phyloP scores from a whole-genome alignment of 768 basidiomycete species.

The Cubamyces sp. region DNA sequence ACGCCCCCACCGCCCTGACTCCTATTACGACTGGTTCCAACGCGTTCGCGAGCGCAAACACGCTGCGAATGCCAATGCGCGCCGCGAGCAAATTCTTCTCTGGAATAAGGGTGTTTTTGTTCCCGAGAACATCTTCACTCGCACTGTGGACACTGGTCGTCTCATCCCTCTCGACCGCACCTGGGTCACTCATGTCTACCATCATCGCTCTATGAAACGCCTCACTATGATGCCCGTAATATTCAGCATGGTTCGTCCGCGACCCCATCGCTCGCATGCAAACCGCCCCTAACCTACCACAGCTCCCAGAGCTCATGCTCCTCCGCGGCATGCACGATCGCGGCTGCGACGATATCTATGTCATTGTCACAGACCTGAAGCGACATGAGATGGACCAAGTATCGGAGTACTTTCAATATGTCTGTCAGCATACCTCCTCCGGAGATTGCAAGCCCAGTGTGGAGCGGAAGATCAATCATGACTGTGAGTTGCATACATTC shows the following conservation, averaged over 20 bases:
- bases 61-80: slow-evolving; percentile 47
- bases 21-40: slow-evolving; percentile 78
- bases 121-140: slow-evolving; percentile 79
- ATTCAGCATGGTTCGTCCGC: slow-evolving; percentile 68
- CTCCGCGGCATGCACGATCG: slow-evolving; percentile 80
- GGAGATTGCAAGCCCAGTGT: slow-evolving; percentile 67
- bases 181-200: slow-evolving; percentile 82
- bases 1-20: slow-evolving; percentile 62
- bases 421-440: slow-evolving; percentile 66
- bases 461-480: slow-evolving; percentile 67
- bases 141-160: slow-evolving; percentile 77
- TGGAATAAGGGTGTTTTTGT: slow-evolving; percentile 74
- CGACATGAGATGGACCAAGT: slow-evolving; percentile 81
- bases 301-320: slow-evolving; percentile 82
- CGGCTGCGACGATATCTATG: slow-evolving; percentile 77
- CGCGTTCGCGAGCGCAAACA: slow-evolving; percentile 70
- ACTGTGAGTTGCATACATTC: slow-evolving; percentile 53
- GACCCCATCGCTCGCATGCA: neutral
- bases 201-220: slow-evolving; percentile 75
- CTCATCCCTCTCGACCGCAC: slow-evolving; percentile 80
- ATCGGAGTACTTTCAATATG: slow-evolving; percentile 78
- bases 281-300: slow-evolving; percentile 1
- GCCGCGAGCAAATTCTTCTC: slow-evolving; percentile 45
- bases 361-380: slow-evolving; percentile 81
- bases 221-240: slow-evolving; percentile 80